phyloP scores from a whole-genome alignment of 2,329 filamentous ascomycete species.

The Nothomitra cinnamomea region DNA sequence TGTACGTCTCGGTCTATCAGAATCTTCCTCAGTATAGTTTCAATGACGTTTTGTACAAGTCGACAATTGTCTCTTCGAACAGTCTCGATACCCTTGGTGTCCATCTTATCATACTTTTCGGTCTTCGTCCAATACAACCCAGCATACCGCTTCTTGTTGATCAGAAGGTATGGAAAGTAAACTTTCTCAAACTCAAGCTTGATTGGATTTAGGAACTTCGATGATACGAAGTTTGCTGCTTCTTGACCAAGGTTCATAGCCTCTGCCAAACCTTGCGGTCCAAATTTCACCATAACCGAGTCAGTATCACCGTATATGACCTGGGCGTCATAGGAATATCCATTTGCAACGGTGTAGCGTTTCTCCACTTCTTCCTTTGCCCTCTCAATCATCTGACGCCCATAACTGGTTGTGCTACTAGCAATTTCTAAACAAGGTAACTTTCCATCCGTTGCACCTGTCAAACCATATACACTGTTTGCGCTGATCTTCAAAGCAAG shows the following conservation, averaged over 20 bases:
- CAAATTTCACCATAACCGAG: conserved; percentile 99
- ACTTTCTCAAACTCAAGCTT: conserved; percentile 99
- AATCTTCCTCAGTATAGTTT: conserved; percentile 90
- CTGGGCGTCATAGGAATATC: conserved; percentile 83
- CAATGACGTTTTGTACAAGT: conserved; percentile 90
- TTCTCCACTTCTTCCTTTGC: conserved; percentile 92
- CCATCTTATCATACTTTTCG: conserved; percentile 97
- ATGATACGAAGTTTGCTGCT: conserved; percentile 72
- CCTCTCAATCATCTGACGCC: conserved; percentile 96
- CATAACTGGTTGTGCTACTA: conserved; percentile 91
- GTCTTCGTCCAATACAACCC: conserved; percentile 95
- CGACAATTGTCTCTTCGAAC: conserved; percentile 93
- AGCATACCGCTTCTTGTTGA: conserved; percentile 99
- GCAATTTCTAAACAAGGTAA: conserved; percentile 88
- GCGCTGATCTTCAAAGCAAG: conserved; percentile 90
- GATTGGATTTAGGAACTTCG: conserved; percentile 90
- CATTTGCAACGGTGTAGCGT: conserved; percentile 81
- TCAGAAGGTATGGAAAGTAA: conserved; percentile 91
- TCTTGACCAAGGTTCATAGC: conserved; percentile 95
- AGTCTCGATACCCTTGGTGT: conserved; percentile 97
- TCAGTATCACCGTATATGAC: conserved; percentile 99
- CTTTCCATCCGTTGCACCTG: conserved; percentile 89
- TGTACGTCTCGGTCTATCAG: conserved; percentile 82
- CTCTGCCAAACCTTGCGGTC: conserved; percentile 67
- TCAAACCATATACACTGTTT: conserved; percentile 95